Evolutionary conservation across 2,329 filamentous ascomycete species (phyloP).

Genomic region (Zymoseptoria tritici): DNA sequence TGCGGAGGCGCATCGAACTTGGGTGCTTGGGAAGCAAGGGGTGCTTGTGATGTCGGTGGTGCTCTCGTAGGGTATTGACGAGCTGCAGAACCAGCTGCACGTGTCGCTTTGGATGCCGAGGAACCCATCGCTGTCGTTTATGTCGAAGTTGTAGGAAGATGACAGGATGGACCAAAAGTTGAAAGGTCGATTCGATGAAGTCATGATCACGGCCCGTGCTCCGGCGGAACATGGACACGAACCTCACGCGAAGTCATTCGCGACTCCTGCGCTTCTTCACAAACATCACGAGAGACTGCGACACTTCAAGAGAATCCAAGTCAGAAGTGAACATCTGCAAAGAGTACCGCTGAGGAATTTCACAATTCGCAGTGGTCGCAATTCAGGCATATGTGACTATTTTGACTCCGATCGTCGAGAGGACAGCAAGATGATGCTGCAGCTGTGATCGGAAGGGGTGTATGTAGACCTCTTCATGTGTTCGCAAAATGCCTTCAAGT

Average conservation of each 20-base stretch:
- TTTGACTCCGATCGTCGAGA: too few relatives aligned
- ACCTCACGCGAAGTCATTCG: not conserved
- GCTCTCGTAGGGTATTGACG: constrained; percentile 50
- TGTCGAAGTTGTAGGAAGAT: not conserved
- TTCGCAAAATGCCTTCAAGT: not conserved
- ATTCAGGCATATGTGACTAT: too few relatives aligned
- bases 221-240: not conserved
- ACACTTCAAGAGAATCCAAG: not conserved
- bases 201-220: not conserved
- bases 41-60: constrained; percentile 16
- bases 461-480: not conserved
- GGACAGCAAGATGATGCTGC: too few relatives aligned
- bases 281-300: not conserved
- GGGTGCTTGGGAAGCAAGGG: constrained; percentile 21
- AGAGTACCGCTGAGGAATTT: too few relatives aligned
- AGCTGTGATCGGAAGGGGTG: not conserved
- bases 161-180: not conserved
- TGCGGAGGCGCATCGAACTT: constrained; percentile 21
- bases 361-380: too few relatives aligned
- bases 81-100: constrained; percentile 42
- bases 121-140: constrained; percentile 43
- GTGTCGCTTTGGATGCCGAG: constrained; percentile 49
- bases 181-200: not conserved
- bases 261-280: not conserved
- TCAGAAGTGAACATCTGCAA: not conserved